Percentiles rank a stretch among this genome's conserved stretches.
These are phyloP conservation scores for Lasiodiplodia hormozganensis DNA, from an alignment of 2,329 filamentous ascomycete species.

Conservation along the genomic window DNA sequence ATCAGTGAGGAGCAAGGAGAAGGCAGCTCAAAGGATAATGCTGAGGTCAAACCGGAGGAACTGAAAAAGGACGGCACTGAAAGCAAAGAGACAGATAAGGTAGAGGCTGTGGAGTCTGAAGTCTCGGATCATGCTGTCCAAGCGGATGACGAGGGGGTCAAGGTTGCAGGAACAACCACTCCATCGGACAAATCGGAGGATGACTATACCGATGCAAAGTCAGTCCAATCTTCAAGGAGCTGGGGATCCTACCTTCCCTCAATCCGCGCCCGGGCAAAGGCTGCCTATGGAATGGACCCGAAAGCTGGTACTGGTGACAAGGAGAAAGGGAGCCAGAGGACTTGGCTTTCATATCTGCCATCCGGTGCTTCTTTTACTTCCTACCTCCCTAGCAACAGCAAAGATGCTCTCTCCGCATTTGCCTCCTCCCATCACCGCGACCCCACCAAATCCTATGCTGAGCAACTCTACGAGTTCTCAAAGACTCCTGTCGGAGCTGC, in stretches of 20 bases:
- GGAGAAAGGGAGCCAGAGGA: constrained; percentile 39
- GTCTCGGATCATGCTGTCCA: neutral
- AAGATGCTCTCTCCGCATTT: constrained; percentile 53
- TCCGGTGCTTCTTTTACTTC: constrained; percentile 56
- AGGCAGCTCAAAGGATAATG: neutral
- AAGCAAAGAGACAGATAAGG: constrained; percentile 24
- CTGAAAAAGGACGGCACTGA: constrained; percentile 28
- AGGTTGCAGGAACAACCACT: constrained; percentile 30
- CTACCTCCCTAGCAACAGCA: constrained; percentile 53
- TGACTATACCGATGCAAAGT: constrained; percentile 42
- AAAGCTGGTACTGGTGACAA: constrained; percentile 28
- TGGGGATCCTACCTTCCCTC: constrained; percentile 50
- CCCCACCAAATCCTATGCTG: constrained; percentile 56
- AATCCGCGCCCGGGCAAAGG: constrained; percentile 34
- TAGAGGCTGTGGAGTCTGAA: neutral
- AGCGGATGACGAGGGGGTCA: neutral
- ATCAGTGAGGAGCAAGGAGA: neutral
- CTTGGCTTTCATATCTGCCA: constrained; percentile 56
- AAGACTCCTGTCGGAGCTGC: constrained; percentile 59
- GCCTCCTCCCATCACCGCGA: constrained; percentile 54
- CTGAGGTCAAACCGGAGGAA: neutral
- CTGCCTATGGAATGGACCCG: neutral
- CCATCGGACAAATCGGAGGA: constrained; percentile 39
- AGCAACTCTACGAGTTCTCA: constrained; percentile 58
- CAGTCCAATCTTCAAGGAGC: constrained; percentile 34